Base-by-base conservation (phyloP, 2,329 filamentous ascomycete genomes). In the Colletotrichum horii region DNA sequence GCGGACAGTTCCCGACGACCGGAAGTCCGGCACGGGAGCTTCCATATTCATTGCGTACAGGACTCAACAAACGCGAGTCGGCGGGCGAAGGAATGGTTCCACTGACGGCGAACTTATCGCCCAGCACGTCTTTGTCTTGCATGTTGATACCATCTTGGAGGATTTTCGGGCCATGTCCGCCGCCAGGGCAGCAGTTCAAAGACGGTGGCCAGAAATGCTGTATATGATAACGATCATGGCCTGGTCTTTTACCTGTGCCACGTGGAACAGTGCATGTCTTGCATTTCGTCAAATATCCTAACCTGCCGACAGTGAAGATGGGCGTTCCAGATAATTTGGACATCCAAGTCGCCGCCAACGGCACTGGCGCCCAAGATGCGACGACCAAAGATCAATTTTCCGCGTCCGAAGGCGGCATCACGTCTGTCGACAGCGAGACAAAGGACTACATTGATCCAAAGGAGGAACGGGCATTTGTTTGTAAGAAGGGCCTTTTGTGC, bases 81-180 rank as follows among this genome's bases (percentile, higher is more conserved):
- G 34, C 24, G 19, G 26, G 22, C 15, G 60, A 30, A 30, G 34
- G 19, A 4, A 48, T 9, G 48, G n/a, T 22, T 60, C 66, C 71
- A 74, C 71, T 6, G 8, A 8, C 32, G 4, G 34, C 24, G 19
- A 22, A 26, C 22, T 19, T 15, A 22, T 22, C 34, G 52, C 68
- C 16, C 16, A 75, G 66, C 72, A 75, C 72, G 68, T 75, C 72
- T 75, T 75, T 14, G 30, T 26, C 52, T 71, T 12, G 14, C 11
- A 52, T 8, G 9, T 43, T 75, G 72, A 75, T 71, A 74, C 4
- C 72, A 71, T 75, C 24, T 66, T 52, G 34, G 4, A 71, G 36
- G 38, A 75, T 66, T 34, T 52, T 66, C 60, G 55, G 55, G 16
- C 15, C 22, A 38, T 19, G 34, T 24, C 36, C 36, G 68, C 19